A percentile compares a stretch with the other conserved stretches of the same genome.
These are phyloP conservation scores for Arabis hirsuta DNA, from an alignment of 345 rosid genomes.

Conservation along the genomic window DNA sequence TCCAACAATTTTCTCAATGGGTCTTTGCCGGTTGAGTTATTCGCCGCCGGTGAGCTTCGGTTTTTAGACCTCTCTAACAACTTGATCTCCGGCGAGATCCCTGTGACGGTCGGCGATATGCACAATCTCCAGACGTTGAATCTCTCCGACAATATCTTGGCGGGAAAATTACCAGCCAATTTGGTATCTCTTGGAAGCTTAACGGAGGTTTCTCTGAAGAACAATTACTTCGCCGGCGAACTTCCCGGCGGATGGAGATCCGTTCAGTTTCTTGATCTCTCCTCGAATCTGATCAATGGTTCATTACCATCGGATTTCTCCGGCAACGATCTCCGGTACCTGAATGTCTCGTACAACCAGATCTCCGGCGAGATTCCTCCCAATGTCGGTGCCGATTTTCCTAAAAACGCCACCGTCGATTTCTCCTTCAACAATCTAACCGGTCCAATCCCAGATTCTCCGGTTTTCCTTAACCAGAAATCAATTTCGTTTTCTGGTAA, in stretches of 20 bases:
- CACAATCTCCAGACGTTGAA: constrained; percentile 37
- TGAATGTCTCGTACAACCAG: constrained; percentile 72
- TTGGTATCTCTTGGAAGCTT: constrained; percentile 56
- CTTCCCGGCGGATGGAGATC: constrained; percentile 59
- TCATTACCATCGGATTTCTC: constrained; percentile 72
- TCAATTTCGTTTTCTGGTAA: constrained; percentile 60
- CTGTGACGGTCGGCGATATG: constrained; percentile 39
- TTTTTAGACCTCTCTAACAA: constrained; percentile 79
- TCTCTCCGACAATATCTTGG: constrained; percentile 41
- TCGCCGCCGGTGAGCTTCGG: constrained; percentile 58
- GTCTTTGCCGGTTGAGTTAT: constrained; percentile 63
- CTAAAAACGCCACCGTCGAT: constrained; percentile 63
- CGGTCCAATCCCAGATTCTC: constrained; percentile 68
- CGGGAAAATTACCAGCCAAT: constrained; percentile 34
- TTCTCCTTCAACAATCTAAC: constrained; percentile 79
- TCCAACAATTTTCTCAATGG: constrained; percentile 89
- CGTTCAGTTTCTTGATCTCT: constrained; percentile 67
- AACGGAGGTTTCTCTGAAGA: constrained; percentile 60
- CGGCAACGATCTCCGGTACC: constrained; percentile 56
- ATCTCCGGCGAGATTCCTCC: constrained; percentile 67
- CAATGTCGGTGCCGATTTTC: constrained; percentile 50
- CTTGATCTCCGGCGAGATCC: constrained; percentile 72
- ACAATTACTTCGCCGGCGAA: constrained; percentile 62
- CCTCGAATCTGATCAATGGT: constrained; percentile 78
- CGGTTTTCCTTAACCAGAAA: constrained; percentile 57